phyloP scores from a whole-genome alignment of 306 rosid genomes.

The Alnus rubra region DNA sequence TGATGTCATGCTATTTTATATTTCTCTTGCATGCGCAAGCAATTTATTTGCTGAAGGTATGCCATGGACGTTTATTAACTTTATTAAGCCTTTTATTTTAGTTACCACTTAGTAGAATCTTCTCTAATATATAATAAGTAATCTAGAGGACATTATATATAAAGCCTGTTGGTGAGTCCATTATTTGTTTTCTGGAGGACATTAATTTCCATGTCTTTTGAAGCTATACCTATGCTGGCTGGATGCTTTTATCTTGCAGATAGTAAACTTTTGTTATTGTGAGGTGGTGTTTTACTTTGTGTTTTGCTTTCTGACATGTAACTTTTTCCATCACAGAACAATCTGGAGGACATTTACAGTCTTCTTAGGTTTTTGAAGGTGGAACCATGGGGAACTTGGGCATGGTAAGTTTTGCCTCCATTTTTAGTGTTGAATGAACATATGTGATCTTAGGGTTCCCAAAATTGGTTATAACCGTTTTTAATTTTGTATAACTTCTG shows the following conservation, averaged over 20 bases:
- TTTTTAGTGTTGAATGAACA: conserved; percentile 11
- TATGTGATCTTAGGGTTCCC: not conserved
- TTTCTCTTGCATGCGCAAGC: not conserved
- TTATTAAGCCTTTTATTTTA: not conserved
- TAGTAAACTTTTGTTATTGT: conserved; percentile 6
- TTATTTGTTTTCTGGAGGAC: not conserved
- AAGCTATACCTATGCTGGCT: not conserved
- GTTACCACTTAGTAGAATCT: not conserved
- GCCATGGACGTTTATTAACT: not conserved
- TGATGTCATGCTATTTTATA: not conserved
- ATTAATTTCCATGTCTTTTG: not conserved
- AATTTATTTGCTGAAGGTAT: not conserved
- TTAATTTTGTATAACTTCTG: not conserved
- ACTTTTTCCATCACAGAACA: conserved; percentile 64
- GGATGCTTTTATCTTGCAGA: not conserved
- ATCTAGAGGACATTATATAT: not conserved
- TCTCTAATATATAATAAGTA: not conserved
- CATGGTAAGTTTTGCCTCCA: conserved; percentile 55
- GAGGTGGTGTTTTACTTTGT: conserved; percentile 24
- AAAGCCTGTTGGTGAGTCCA: not conserved
- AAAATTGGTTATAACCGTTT: not conserved
- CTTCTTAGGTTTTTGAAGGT: conserved; percentile 91
- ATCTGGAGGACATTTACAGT: conserved; percentile 85
- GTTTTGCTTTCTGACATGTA: conserved; percentile 38
- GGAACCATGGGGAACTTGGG: conserved; percentile 99